Evolutionary conservation across 2,329 filamentous ascomycete genomes (phyloP), one percentile per base, ranked within the genome.

Genomic region (Xylaria multiplex): DNA sequence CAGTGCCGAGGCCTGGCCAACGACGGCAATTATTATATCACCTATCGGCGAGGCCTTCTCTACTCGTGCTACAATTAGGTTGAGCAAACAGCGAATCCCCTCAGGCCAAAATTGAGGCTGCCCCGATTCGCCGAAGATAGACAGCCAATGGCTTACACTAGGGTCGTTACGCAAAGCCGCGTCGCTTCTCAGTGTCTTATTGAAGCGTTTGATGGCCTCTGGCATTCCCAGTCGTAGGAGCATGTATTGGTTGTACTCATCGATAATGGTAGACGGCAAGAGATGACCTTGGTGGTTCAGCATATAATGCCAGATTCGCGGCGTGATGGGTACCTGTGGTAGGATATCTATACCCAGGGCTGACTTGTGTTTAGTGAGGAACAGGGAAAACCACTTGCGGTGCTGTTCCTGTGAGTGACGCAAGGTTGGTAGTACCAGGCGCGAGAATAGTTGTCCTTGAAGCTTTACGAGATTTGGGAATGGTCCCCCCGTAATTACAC

Each of bases 341-440:
- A 68, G 56, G 48, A 37, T 53, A 40, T 55, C 30, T 32, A 16
- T 32, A 22, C 46, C 19, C 19, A 66, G 27, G 22, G 40, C 14
- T 16, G 63, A 42, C 22, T 43, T 46, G 19, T 64, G 42, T 50
- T 68, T 68, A 27, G 66, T 56, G 14, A 68, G 66, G 48, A 68
- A 68, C 3, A 61, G 48, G 48, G 59, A 59, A 46, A 68, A 58
- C 66, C 66, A 68, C 24, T 24, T 27, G 9, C 40, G 56, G n/a
- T 68, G 63, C 43, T 66, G 49, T 27, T 66, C 48, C 27, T 68
- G 63, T 22, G 63, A 68, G 13, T 50, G 59, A 24, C 53, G 54
- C 13, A 68, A 35, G 27, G 59, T 61, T 55, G 63, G 66, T 16
- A 68, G 52, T 19, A 68, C 30, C 5, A 68, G n/a, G 7, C 66